Percentiles rank a stretch among this genome's conserved stretches.
These are phyloP conservation scores for Immersiporthe knoxdaviesiana DNA, from an alignment of 2,329 filamentous ascomycete species.

Conservation along the genomic window DNA sequence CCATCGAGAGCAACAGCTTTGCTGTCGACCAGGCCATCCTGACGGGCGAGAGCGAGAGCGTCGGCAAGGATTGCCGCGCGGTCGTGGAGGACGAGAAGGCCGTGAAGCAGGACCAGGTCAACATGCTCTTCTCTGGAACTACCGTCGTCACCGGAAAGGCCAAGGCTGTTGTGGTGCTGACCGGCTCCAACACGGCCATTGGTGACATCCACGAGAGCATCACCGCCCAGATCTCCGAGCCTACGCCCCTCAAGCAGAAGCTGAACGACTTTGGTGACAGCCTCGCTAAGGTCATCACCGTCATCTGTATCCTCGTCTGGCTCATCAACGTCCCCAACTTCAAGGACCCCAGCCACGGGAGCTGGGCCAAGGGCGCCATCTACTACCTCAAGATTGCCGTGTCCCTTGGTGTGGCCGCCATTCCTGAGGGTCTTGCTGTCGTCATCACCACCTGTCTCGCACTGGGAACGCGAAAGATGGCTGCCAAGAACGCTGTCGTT, in stretches of 20 bases:
- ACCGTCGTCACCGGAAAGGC: constrained; percentile 95
- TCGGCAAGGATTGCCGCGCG: constrained; percentile 75
- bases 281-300: constrained; percentile 96
- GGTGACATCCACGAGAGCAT: constrained; percentile 99
- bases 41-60: constrained; percentile 96
- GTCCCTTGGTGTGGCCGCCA: constrained; percentile 95
- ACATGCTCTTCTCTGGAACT: constrained; percentile 98
- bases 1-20: constrained; percentile 97
- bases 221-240: constrained; percentile 94
- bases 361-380: constrained; percentile 94
- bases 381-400: constrained; percentile 99
- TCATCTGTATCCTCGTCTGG: constrained; percentile 96
- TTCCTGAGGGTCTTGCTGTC: constrained; percentile 94
- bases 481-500: constrained; percentile 95
- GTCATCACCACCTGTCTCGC: constrained; percentile 99
- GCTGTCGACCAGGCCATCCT: constrained; percentile 95
- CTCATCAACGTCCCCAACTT: constrained; percentile 98
- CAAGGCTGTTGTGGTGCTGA: constrained; percentile 86
- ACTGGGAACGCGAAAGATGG: constrained; percentile 97
- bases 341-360: constrained; percentile 89
- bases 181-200: constrained; percentile 89
- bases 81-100: constrained; percentile 77
- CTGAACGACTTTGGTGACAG: constrained; percentile 96
- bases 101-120: constrained; percentile 95
- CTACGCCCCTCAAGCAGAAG: constrained; percentile 97